Evolutionary conservation across 345 rosid species (phyloP).

Genomic region (Isatis tinctoria): DNA sequence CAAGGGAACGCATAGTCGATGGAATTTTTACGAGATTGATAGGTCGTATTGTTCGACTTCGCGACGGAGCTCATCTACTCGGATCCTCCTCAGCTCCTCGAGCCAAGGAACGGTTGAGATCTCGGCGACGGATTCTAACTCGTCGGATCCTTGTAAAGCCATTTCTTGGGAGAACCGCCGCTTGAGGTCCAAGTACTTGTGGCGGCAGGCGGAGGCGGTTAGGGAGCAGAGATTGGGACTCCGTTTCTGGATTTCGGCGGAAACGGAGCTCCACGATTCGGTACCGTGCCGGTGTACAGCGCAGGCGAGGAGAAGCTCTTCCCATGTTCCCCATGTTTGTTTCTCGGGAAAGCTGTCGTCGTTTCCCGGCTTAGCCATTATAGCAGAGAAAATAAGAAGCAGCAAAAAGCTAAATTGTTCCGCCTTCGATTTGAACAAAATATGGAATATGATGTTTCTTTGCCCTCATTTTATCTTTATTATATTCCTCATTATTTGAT

Average conservation of each 20-base stretch:
- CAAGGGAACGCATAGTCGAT: background rate
- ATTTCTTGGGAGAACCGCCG: conserved; percentile 27
- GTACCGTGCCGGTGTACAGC: conserved; percentile 57
- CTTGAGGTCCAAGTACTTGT: conserved; percentile 46
- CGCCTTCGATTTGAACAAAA: background rate
- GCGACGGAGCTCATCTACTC: conserved; percentile 60
- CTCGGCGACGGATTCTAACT: background rate
- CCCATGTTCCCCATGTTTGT: conserved; percentile 57
- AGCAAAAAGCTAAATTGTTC: background rate
- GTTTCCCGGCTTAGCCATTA: conserved; percentile 30
- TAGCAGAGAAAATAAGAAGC: background rate
- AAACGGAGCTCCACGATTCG: conserved; percentile 50
- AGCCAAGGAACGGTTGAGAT: conserved; percentile 33
- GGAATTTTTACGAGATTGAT: conserved; percentile 47
- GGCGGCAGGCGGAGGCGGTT: conserved; percentile 41
- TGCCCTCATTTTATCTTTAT: background rate
- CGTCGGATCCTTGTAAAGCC: background rate
- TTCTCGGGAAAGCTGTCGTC: conserved; percentile 19
- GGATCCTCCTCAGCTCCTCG: conserved; percentile 45
- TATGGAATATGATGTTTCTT: background rate
- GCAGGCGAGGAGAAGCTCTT: conserved; percentile 64
- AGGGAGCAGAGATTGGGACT: conserved; percentile 31
- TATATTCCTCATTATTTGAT: too few relatives aligned
- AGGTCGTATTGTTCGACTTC: conserved; percentile 50
- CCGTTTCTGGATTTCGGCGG: conserved; percentile 39